A percentile compares a stretch with the other conserved stretches of the same genome.
Evolutionary conservation across 768 basidiomycete species (phyloP).

Genomic region (Lyophyllum shimeji): DNA sequence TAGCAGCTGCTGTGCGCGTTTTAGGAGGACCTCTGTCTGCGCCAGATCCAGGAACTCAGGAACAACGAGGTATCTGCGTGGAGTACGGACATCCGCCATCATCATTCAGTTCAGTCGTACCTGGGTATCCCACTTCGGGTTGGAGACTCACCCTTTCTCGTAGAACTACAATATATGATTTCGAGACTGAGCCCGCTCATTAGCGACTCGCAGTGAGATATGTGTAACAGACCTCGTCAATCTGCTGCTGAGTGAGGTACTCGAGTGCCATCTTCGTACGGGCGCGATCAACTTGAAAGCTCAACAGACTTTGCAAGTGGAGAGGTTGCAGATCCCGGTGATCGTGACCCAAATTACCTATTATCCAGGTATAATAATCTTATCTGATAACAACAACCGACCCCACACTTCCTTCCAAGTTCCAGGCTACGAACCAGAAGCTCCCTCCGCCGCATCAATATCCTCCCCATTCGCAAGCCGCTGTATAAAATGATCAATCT

Average conservation of each 20-base stretch:
- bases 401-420: too few species aligned
- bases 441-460: conserved; percentile 29
- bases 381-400: conserved; percentile 14
- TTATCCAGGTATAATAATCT: neutral
- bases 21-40: conserved; percentile 61
- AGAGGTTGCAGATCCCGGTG: too few species aligned
- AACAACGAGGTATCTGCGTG: conserved; percentile 72
- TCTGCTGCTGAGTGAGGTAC: conserved; percentile 56
- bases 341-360: neutral
- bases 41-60: conserved; percentile 65
- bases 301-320: too few species aligned
- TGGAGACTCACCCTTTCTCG: conserved; percentile 49
- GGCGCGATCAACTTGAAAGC: neutral
- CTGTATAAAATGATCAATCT: conserved; percentile 79
- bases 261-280: conserved; percentile 32
- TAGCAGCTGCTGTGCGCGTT: conserved; percentile 72
- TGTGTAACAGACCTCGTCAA: conserved; percentile 46
- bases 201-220: neutral
- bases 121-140: neutral
- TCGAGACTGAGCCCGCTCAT: conserved; percentile 3
- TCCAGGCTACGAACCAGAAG: conserved; percentile 2
- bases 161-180: conserved; percentile 42
- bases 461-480: conserved; percentile 57
- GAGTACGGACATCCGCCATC: conserved; percentile 2
- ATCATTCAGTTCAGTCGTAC: conserved; percentile 11